phyloP scores from a whole-genome alignment of 768 basidiomycete genomes.

The Mycena epipterygia region DNA sequence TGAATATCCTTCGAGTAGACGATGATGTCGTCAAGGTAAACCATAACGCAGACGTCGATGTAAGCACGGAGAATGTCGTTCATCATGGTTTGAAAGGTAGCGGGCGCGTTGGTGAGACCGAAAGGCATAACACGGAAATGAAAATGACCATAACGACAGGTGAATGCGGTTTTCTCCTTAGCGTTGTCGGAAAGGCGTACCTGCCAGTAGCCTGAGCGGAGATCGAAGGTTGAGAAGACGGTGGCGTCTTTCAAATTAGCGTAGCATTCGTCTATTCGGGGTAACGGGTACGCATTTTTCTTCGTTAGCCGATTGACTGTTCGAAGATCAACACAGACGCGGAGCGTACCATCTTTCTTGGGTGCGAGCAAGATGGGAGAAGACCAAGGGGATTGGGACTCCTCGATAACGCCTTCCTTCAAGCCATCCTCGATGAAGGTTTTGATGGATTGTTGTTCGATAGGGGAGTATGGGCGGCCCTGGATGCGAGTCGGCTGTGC shows the following conservation, averaged over 20 bases:
- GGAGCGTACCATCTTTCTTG: slow-evolving; percentile 40
- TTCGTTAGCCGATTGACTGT: slow-evolving; percentile 40
- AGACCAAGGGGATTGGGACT: slow-evolving; percentile 13
- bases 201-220: slow-evolving; percentile 8
- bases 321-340: slow-evolving; percentile 24
- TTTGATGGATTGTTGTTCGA: slow-evolving; percentile 11
- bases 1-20: slow-evolving; percentile 35
- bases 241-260: slow-evolving; percentile 4
- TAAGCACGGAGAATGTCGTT: slow-evolving; percentile 52
- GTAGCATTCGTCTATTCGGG: slow-evolving; percentile 37
- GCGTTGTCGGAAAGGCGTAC: not conserved
- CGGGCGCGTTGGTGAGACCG: slow-evolving; percentile 54
- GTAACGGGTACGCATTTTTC: slow-evolving; percentile 45
- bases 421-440: slow-evolving; percentile 7
- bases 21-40: slow-evolving; percentile 45
- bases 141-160: slow-evolving; percentile 51
- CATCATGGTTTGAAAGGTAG: slow-evolving; percentile 59
- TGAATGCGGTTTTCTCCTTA: slow-evolving; percentile 55
- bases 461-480: slow-evolving; percentile 4
- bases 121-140: slow-evolving; percentile 55
- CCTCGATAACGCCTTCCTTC: slow-evolving; percentile 8
- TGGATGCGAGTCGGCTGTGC: slow-evolving; percentile 8
- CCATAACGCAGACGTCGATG: slow-evolving; percentile 51
- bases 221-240: not conserved
- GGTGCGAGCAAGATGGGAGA: slow-evolving; percentile 28